Percentiles rank a stretch among this genome's conserved stretches.
Conservation (phyloP, 106 monocot genomes). For the Agapanthus africanus region DNA sequence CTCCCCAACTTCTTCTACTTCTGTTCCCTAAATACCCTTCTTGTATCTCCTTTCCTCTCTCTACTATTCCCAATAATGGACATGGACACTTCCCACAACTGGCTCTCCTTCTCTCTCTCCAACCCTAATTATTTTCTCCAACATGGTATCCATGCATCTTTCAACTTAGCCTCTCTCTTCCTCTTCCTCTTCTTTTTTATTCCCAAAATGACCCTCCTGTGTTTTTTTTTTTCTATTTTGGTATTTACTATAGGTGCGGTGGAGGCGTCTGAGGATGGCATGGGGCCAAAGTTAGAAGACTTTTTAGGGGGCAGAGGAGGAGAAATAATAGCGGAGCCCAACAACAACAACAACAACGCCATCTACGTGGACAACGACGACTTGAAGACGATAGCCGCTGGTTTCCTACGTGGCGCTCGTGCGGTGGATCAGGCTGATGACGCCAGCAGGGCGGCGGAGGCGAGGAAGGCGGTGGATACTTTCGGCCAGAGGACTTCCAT, state of each 20-base stretch:
- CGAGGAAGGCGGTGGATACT: slow-evolving; percentile 41
- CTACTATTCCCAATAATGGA: not conserved
- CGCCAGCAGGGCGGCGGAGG: slow-evolving; percentile 8
- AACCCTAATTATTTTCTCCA: not conserved
- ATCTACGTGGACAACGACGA: slow-evolving; percentile 37
- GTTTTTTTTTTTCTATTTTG: no score
- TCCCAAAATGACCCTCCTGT: slow-evolving; percentile 5
- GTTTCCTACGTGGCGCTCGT: slow-evolving; percentile 27
- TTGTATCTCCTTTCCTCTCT: no score
- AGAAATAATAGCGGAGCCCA: no score
- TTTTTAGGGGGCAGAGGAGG: slow-evolving; percentile 25
- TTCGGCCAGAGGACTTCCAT: slow-evolving; percentile 71
- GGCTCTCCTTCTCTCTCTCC: slow-evolving; percentile 11
- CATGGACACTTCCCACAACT: slow-evolving; percentile 17
- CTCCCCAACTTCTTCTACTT: not conserved
- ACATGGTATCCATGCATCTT: slow-evolving; percentile 32
- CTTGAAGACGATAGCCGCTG: slow-evolving; percentile 62
- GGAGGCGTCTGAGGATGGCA: slow-evolving; percentile 13
- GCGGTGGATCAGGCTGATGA: slow-evolving; percentile 5
- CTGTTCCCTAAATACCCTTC: no score
- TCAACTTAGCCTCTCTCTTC: slow-evolving; percentile 28
- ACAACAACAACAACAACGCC: not conserved
- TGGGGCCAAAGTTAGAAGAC: slow-evolving; percentile 47
- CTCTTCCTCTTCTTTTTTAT: slow-evolving; percentile 12
- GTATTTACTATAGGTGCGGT: not conserved